A percentile compares a stretch with the other conserved stretches of the same genome.
These are phyloP conservation scores for Parastagonospora nodorum DNA, from an alignment of 2,329 filamentous ascomycete genomes.

Conservation along the genomic window DNA sequence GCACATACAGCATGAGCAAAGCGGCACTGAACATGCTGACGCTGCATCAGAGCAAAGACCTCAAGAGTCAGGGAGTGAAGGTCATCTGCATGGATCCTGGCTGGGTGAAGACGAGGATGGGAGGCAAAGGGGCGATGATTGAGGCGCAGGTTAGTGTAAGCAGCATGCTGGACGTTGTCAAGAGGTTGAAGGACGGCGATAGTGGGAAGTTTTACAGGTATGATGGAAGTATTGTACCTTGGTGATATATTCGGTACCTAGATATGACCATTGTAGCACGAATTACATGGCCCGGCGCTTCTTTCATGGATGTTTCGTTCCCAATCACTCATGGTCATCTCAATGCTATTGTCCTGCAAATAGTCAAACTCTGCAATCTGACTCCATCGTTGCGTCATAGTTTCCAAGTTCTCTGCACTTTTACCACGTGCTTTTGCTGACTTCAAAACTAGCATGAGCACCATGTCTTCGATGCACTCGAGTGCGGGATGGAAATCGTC, in stretches of 20 bases:
- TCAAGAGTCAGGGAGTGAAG: constrained; percentile 33
- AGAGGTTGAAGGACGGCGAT: constrained; percentile 37
- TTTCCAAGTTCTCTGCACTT: too few relatives aligned
- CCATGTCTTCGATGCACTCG: too few relatives aligned
- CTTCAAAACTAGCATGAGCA: too few relatives aligned
- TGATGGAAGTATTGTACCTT: constrained; percentile 42
- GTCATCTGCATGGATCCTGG: constrained; percentile 52
- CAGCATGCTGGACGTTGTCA: constrained; percentile 46
- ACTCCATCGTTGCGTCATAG: too few relatives aligned
- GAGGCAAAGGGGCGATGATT: constrained; percentile 48
- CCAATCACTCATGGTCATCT: too few relatives aligned
- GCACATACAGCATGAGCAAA: constrained; percentile 51
- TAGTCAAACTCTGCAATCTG: too few relatives aligned
- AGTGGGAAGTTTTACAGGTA: constrained; percentile 47
- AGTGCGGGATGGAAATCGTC: too few relatives aligned
- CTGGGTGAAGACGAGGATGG: constrained; percentile 54
- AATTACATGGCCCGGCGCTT: not conserved
- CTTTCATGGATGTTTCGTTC: too few relatives aligned
- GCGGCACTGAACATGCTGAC: constrained; percentile 53
- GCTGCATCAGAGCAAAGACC: constrained; percentile 48
- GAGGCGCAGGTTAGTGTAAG: constrained; percentile 45
- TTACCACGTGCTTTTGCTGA: too few relatives aligned
- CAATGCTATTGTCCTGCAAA: too few relatives aligned
- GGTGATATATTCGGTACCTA: constrained; percentile 19
- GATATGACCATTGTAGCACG: not conserved